Percentiles rank a stretch among this genome's conserved stretches.
Conservation (phyloP, 1,139 yeast genomes). For the Kodamaea derodonti region DNA sequence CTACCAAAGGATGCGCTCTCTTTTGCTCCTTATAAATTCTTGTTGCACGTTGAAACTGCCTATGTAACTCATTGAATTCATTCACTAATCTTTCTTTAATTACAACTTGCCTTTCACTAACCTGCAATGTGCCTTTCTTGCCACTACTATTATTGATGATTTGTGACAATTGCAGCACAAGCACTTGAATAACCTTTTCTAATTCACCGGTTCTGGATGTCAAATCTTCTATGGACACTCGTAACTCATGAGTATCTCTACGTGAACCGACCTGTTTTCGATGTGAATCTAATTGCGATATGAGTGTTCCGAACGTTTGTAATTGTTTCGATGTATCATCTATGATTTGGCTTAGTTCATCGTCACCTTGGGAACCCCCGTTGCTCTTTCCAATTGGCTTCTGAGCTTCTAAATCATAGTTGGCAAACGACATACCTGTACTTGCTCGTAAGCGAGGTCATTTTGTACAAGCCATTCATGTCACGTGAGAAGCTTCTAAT, state of each 20-base stretch:
- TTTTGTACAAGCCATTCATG: neutral
- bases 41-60: constrained; percentile 28
- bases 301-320: constrained; percentile 47
- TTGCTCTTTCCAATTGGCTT: constrained; percentile 14
- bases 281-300: constrained; percentile 47
- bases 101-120: constrained; percentile 36
- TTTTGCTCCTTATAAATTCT: constrained; percentile 33
- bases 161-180: constrained; percentile 29
- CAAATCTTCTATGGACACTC: constrained; percentile 37
- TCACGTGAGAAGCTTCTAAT: neutral
- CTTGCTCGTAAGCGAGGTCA: neutral
- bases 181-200: constrained; percentile 31
- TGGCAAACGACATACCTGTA: constrained; percentile 55
- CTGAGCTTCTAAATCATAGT: constrained; percentile 57
- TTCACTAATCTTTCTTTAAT: constrained; percentile 37
- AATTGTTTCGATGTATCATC: constrained; percentile 38
- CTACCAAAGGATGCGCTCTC: constrained; percentile 21
- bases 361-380: constrained; percentile 6
- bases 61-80: constrained; percentile 36
- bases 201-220: constrained; percentile 24
- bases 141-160: constrained; percentile 30
- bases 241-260: constrained; percentile 43
- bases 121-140: constrained; percentile 8
- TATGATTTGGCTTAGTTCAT: constrained; percentile 33
- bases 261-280: constrained; percentile 52